Evolutionary conservation across 2,329 filamentous ascomycete genomes (phyloP).

Genomic region (Trichoderma citrinoviride): DNA sequence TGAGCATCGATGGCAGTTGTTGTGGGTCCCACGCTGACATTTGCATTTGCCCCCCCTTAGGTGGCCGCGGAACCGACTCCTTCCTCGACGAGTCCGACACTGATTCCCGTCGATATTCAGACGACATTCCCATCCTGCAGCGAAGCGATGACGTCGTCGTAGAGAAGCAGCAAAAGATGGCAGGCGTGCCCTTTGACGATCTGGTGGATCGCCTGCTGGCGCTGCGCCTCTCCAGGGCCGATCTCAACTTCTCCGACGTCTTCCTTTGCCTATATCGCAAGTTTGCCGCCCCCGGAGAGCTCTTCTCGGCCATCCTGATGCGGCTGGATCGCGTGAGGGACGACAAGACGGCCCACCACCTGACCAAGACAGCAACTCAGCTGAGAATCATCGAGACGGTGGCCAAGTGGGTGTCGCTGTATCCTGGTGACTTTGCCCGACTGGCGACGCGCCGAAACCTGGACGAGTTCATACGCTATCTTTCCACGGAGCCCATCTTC

Average conservation of each 20-base stretch:
- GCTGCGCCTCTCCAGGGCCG: constrained; percentile 78
- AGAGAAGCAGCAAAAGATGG: constrained; percentile 46
- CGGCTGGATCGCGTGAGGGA: constrained; percentile 70
- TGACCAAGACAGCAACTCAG: constrained; percentile 77
- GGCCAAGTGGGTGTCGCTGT: constrained; percentile 83
- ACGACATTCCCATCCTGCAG: constrained; percentile 65
- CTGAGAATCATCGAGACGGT: constrained; percentile 80
- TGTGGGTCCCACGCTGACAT: constrained; percentile 37
- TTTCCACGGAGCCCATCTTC: constrained; percentile 79
- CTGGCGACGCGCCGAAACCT: constrained; percentile 69
- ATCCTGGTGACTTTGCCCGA: constrained; percentile 90
- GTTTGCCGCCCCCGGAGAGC: constrained; percentile 76
- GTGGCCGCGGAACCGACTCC: constrained; percentile 51
- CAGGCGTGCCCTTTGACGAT: constrained; percentile 62
- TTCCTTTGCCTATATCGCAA: constrained; percentile 94
- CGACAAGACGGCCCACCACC: constrained; percentile 63
- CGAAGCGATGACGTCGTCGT: constrained; percentile 62
- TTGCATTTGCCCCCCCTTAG: constrained; percentile 46
- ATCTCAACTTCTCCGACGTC: constrained; percentile 81
- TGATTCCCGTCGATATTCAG: constrained; percentile 63
- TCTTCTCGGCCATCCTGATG: constrained; percentile 75
- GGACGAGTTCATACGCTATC: constrained; percentile 68
- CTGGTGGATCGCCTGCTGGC: constrained; percentile 84
- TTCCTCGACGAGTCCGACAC: constrained; percentile 69
- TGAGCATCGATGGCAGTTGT: constrained; percentile 14